These are phyloP conservation scores for Cyclanthera cordifolia DNA, from an alignment of 306 rosid species.

Conservation along the genomic window DNA sequence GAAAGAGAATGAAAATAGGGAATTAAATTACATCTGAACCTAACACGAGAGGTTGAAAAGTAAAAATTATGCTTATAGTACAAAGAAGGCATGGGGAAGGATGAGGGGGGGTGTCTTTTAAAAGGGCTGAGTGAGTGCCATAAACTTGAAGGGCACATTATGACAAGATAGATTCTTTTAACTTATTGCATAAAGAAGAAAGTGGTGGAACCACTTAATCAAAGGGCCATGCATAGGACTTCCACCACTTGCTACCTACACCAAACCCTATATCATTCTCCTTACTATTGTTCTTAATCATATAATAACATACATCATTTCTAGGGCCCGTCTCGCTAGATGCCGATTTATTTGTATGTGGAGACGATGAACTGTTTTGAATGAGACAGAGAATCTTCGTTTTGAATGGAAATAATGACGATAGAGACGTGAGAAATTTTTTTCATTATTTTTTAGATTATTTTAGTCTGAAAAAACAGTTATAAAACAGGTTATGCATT, in stretches of 20 bases:
- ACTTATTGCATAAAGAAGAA: slow-evolving; percentile 9
- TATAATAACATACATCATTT: neutral
- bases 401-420: neutral
- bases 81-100: neutral
- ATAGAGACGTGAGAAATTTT: neutral
- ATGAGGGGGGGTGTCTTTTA: neutral
- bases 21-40: neutral
- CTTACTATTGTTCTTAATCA: neutral
- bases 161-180: slow-evolving; percentile 9
- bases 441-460: too few relatives aligned
- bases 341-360: neutral
- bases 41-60: neutral
- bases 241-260: slow-evolving; percentile 7
- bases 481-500: too few relatives aligned
- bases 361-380: neutral
- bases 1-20: neutral
- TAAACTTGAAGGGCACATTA: neutral
- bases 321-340: neutral
- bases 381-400: slow-evolving; percentile 3
- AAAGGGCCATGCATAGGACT: slow-evolving; percentile 10
- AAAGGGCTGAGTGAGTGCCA: neutral
- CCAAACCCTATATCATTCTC: slow-evolving; percentile 1
- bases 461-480: neutral
- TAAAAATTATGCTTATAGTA: neutral
- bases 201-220: slow-evolving; percentile 8